Base-by-base conservation (phyloP, 106 monocot genomes). In the Vanilla planifolia region DNA sequence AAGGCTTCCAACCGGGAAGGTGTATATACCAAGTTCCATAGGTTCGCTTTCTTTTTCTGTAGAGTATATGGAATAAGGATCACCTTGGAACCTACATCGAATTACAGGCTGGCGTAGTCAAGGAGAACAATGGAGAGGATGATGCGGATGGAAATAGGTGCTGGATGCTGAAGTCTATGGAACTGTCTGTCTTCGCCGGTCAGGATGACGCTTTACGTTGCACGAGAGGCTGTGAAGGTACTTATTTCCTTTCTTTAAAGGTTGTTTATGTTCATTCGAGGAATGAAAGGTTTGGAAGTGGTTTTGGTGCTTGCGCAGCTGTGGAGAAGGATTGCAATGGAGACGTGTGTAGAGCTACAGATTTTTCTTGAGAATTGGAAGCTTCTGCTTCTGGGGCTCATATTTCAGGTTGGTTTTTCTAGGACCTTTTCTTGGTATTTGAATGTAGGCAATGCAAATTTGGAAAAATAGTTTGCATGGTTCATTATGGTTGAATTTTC, bases 351-450 rank as follows among this genome's bases (percentile, higher is more conserved):
- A 21, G 78, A 78, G 55, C 17, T 73, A 8, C 56, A 67, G 34
- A 41, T 78, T 29, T 67, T 78, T 48, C 24, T 50, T 40, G 78
- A 78, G 63, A 78, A 68, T 17, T 78, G 78, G 78, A 58, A 44
- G 61, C 73, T 78, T 63, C 63, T 78, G 30, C 68, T 78, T 14
- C 63, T 58, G 10, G 78, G 78, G 21, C 21, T 78, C 39, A 29
- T 78, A 11, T 73, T 63, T 58, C 78, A 78, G 72, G 78, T 73
- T 27, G 13, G 8, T 6, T 37, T 57, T 57, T 1, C 20, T 57
- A 1, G 56, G 8, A 28, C 15, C 15, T 8, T 11, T 53, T 20
- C 17, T 33, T 35, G 37, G 6, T 57, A 20, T 35, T 2, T 53
- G 32, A 53, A 29, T 3, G 13, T 28, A 52, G 10, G 20, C 51